Evolutionary conservation across 73 alveolate species (phyloP).

Genomic region (Tetrahymena thermophila): DNA sequence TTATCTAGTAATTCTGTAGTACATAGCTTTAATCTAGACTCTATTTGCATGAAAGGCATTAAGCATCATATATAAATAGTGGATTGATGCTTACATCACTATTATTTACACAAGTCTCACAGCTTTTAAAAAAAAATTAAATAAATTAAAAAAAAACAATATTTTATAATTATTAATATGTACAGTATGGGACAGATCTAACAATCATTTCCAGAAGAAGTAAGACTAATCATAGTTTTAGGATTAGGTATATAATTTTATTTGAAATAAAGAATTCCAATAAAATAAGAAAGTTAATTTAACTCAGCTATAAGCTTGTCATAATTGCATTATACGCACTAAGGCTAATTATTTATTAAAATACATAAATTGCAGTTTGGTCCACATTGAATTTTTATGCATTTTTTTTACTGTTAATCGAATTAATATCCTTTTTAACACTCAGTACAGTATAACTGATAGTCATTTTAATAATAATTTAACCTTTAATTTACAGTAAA

Average conservation of each 20-base stretch:
- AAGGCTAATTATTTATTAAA: background rate
- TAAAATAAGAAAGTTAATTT: background rate
- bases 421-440: background rate
- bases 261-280: background rate
- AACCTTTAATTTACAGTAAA: background rate
- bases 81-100: background rate
- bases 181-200: background rate
- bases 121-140: background rate
- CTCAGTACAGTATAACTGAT: background rate
- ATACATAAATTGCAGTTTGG: background rate
- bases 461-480: background rate
- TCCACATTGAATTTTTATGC: background rate
- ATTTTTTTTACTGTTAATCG: background rate
- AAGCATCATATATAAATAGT: background rate
- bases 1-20: background rate
- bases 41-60: background rate
- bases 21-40: background rate
- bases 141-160: background rate
- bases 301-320: background rate
- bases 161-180: background rate
- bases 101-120: background rate
- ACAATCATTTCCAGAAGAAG: background rate
- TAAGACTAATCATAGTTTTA: background rate
- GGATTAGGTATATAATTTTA: background rate
- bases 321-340: background rate